Base-by-base conservation (phyloP, 805 yeast species). In the Monosporozyma siamensis region DNA sequence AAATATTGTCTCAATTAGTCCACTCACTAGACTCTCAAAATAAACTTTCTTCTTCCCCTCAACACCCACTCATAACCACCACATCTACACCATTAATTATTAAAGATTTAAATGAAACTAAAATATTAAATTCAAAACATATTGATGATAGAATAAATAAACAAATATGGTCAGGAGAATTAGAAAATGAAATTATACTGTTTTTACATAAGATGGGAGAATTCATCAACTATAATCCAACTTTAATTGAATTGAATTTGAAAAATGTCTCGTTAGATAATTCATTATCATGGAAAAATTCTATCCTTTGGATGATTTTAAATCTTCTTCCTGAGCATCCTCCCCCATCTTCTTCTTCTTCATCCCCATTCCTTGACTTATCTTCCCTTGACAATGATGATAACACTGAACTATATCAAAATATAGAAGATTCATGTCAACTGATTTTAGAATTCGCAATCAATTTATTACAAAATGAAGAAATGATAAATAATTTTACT, bases 391-490 rank as follows among this genome's bases (percentile, higher is more conserved):
- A n/a, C n/a, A n/a, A n/a, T n/a, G n/a, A n/a, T n/a, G n/a, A n/a
- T n/a, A n/a, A n/a, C n/a, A n/a, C n/a, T n/a, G n/a, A n/a, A n/a
- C 10, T 15, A 14, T 20, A 29, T 15, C 14, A 12, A 10, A 26
- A 29, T 27, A 12, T 38, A 21, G 40, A 38, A 4, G 61, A 56
- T 17, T 50, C 57, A 7, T 53, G 61, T 3, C 66, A 57, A 39
- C 45, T 48, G 1, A 37, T 68, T 1, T 43, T 71, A 15, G 72
- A 68, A 25, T 56, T 50, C 39, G 67, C 80, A 0, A 72, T 68
- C 43, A 67, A 64, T 1, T 41, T 75, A 2, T 53, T 75, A 3
- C 71, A 69, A 29, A 6, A 8, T 6, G 11, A 29, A 15, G 60
- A 61, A 4, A 43, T 62, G 12, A 29, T 15, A 15, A 29, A 29